These are phyloP conservation scores for Quercus phellos DNA, from an alignment of 331 rosid genomes.

Conservation along the genomic window DNA sequence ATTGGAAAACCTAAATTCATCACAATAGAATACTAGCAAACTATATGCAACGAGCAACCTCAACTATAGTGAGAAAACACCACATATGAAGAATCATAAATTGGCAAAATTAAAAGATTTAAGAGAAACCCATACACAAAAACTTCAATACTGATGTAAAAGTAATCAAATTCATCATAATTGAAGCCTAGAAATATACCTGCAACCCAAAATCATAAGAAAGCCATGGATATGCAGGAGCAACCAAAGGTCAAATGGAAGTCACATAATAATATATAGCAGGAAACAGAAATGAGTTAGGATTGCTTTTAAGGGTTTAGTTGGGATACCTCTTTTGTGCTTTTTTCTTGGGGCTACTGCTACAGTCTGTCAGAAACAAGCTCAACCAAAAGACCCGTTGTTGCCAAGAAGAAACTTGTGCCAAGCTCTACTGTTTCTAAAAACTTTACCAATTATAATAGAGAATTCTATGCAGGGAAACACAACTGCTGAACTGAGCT, in stretches of 20 bases:
- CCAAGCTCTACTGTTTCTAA: background rate
- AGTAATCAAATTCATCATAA: background rate
- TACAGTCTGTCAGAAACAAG: background rate
- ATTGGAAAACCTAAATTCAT: background rate
- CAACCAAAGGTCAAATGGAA: background rate
- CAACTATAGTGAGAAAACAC: too few relatives aligned
- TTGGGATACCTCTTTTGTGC: background rate
- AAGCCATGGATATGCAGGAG: background rate
- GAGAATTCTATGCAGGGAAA: background rate
- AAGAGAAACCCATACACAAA: background rate
- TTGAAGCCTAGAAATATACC: background rate
- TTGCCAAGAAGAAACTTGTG: background rate
- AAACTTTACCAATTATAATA: background rate
- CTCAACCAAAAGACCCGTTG: background rate
- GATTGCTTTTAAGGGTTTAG: background rate
- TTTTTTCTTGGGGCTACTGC: background rate
- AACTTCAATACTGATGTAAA: background rate
- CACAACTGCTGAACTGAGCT: background rate
- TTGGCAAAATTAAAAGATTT: background rate
- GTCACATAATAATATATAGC: background rate
- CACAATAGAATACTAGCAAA: background rate
- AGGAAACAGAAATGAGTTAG: background rate
- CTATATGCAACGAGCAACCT: background rate
- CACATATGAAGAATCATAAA: background rate
- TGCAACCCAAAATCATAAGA: constrained; percentile 1